These are phyloP conservation scores for Podila verticillata DNA, from an alignment of 192 early-diverging fungal genomes.

Conservation along the genomic window DNA sequence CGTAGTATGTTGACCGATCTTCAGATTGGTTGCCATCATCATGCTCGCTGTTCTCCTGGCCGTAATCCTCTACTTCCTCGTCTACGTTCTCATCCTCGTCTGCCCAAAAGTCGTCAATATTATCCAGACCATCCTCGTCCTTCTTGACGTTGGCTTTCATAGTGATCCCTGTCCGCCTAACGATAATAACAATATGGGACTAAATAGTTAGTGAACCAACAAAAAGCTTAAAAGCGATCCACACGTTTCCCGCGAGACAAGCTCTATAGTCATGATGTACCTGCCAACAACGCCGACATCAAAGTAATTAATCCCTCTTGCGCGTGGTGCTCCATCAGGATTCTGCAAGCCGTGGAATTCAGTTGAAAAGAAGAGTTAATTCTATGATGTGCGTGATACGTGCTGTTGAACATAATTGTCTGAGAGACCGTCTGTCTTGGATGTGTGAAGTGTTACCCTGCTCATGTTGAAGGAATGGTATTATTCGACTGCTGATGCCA, in stretches of 20 bases:
- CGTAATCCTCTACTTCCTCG: not conserved
- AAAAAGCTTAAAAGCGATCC: too few species aligned
- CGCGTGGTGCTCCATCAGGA: not conserved
- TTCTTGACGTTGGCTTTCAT: conserved; percentile 44
- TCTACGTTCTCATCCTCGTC: conserved; percentile 2
- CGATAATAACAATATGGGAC: not conserved
- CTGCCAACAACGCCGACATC: conserved; percentile 40
- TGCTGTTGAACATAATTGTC: too few species aligned
- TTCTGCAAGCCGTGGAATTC: not conserved
- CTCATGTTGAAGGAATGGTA: not conserved
- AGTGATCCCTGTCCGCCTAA: conserved; percentile 44
- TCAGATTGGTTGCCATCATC: not conserved
- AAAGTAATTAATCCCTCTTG: conserved; percentile 12
- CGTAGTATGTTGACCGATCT: conserved; percentile 4
- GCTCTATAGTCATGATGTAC: conserved; percentile 9
- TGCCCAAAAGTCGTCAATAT: conserved; percentile 51
- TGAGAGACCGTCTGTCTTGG: not conserved
- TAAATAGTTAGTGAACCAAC: too few species aligned
- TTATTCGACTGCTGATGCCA: not conserved
- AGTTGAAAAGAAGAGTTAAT: not conserved
- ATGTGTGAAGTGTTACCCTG: not conserved
- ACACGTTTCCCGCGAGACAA: not conserved
- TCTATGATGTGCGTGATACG: too few species aligned
- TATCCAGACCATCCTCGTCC: conserved; percentile 48
- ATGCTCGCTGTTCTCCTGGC: not conserved